Evolutionary conservation across 805 yeast genomes (phyloP), one percentile per base, ranked within the genome.

Genomic region (Metschnikowia similis): DNA sequence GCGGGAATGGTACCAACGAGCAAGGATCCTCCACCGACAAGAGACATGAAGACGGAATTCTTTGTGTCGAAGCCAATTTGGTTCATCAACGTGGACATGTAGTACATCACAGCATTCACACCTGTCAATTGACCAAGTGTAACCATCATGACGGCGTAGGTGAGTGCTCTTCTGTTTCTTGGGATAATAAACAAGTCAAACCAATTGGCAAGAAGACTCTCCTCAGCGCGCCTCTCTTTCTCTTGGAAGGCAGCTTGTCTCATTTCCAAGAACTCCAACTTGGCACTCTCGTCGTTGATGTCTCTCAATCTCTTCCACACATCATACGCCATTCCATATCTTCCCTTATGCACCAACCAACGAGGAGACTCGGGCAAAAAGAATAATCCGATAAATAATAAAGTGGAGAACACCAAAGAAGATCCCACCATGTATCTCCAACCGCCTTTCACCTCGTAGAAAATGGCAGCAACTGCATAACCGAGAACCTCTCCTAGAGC

Each of bases 401-500:
- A 54, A 1, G 84, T 74, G 16, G 85, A 80, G 60, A 81, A 81
- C 2, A 83, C 73, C 38, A 83, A 66, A 3, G 87, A 80, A 1
- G 85, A 80, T 14, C 87, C 87, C 26, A 83, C 72, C 81, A 82
- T 82, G 64, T 59, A 81, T 59, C 87, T 71, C 88, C 88, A 83
- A 26, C 83, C 85, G 32, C 79, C 82, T 3, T 65, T 53, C 8
- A 82, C 82, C 16, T 71, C 73, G 51, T 74, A 79, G 65, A 83
- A 83, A 16, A 82, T 80, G 8, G 84, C 86, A 39, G 84, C 82
- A 48, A 81, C 72, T 4, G 84, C 84, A 56, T 75, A 83, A 16
- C 88, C 87, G 34, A 82, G 57, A 11, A 82, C 83, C 60, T 83
- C 87, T 49, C 88, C 87, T 29, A 83, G 69, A 0, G 87, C 87